These are phyloP conservation scores for Cyclotella distinguenda DNA, from an alignment of 108 stramenopile species.

Conservation along the genomic window DNA sequence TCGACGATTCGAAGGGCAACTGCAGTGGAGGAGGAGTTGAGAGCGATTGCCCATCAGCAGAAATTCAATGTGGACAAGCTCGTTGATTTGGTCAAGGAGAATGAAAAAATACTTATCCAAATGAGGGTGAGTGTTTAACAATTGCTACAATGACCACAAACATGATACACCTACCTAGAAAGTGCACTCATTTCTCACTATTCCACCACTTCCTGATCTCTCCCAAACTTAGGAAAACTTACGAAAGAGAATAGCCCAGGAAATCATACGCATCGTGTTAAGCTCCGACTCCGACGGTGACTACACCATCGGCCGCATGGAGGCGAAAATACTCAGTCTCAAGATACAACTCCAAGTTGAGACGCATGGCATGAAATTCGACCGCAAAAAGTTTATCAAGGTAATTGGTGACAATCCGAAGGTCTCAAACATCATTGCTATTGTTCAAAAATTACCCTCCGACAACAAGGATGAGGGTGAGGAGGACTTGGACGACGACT, in stretches of 20 bases:
- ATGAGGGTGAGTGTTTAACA: slow-evolving; percentile 40
- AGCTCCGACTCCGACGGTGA: slow-evolving; percentile 30
- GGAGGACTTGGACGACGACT: slow-evolving; percentile 23
- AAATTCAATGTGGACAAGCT: slow-evolving; percentile 41
- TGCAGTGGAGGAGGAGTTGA: slow-evolving; percentile 37
- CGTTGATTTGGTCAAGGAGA: slow-evolving; percentile 45
- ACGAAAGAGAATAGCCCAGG: slow-evolving; percentile 38
- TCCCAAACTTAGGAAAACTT: slow-evolving; percentile 20
- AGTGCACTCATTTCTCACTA: not conserved
- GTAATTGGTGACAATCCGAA: slow-evolving; percentile 27
- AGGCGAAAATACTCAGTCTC: slow-evolving; percentile 29
- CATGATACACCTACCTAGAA: not conserved
- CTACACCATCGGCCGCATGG: slow-evolving; percentile 21
- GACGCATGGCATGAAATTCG: slow-evolving; percentile 41
- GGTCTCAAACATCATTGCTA: slow-evolving; percentile 23
- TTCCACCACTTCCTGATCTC: not conserved
- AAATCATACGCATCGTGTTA: slow-evolving; percentile 29
- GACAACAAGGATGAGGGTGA: slow-evolving; percentile 6
- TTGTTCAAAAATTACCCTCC: slow-evolving; percentile 26
- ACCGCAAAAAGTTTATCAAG: slow-evolving; percentile 36
- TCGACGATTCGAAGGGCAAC: slow-evolving; percentile 31
- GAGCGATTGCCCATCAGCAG: slow-evolving; percentile 31
- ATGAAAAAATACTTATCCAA: slow-evolving; percentile 29
- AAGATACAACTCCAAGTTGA: slow-evolving; percentile 33
- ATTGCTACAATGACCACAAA: not conserved